phyloP scores from a whole-genome alignment of 1,284 basidiomycete species.

The Sparassis latifolia region DNA sequence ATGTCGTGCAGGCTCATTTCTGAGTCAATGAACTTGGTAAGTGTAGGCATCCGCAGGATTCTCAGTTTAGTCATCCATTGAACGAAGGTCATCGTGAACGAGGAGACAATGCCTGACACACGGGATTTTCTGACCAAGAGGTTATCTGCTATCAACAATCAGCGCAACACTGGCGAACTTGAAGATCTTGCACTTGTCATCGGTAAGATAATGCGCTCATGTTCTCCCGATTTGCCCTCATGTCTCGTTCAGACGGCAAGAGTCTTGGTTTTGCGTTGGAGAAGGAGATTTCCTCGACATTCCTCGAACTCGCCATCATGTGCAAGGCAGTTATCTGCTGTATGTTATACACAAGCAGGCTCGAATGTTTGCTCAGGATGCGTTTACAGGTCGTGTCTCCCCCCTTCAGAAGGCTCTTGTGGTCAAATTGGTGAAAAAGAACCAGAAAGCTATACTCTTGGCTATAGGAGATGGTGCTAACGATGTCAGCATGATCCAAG shows the following conservation, averaged over 20 bases:
- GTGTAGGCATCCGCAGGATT: constrained; percentile 18
- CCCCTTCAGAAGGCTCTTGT: constrained; percentile 97
- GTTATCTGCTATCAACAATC: constrained; percentile 87
- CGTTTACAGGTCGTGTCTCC: constrained; percentile 79
- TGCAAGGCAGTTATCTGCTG: constrained; percentile 99
- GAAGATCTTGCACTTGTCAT: constrained; percentile 96
- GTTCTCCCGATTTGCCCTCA: neutral
- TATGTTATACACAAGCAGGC: constrained; percentile 31
- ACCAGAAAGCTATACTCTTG: constrained; percentile 84
- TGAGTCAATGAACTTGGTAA: constrained; percentile 95
- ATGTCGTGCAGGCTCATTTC: constrained; percentile 95
- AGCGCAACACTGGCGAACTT: constrained; percentile 83
- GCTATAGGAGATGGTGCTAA: constrained; percentile 98
- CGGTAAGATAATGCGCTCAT: constrained; percentile 41
- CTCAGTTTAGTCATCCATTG: neutral
- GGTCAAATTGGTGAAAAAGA: constrained; percentile 98
- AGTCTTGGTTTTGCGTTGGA: constrained; percentile 90
- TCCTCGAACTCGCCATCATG: constrained; percentile 95
- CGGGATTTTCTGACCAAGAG: constrained; percentile 85
- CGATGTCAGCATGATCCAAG: constrained; percentile 96
- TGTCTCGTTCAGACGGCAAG: constrained; percentile 74
- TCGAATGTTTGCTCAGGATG: neutral
- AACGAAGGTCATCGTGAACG: constrained; percentile 85
- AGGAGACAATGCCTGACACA: constrained; percentile 80
- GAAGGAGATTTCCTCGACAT: constrained; percentile 83